Conservation (phyloP, 2,329 filamentous ascomycete genomes). For the Graphilbum fragrans region DNA sequence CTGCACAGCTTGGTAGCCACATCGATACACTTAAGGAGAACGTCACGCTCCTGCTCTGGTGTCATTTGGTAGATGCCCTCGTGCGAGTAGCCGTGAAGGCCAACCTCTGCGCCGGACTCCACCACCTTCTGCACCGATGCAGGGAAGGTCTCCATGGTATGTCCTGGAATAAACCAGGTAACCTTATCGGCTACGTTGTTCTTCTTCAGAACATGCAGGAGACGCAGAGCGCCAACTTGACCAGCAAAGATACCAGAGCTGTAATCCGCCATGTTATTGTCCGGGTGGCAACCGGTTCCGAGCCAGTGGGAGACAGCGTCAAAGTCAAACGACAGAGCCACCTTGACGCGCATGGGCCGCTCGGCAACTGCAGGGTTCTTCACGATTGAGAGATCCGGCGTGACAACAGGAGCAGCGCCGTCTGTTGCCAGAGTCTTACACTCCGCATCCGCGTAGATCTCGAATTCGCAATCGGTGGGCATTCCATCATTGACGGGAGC, state of each 20-base stretch:
- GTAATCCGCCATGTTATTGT: conserved; percentile 37
- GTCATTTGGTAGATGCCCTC: conserved; percentile 38
- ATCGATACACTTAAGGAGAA: conserved; percentile 49
- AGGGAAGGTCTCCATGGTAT: conserved; percentile 35
- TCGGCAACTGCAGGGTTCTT: not conserved
- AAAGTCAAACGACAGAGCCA: conserved; percentile 30
- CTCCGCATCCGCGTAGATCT: conserved; percentile 3
- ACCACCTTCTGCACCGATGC: conserved; percentile 27
- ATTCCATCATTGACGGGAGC: conserved; percentile 21
- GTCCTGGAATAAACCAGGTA: conserved; percentile 36
- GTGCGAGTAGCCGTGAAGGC: conserved; percentile 26
- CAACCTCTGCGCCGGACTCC: conserved; percentile 34
- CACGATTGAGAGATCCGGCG: not conserved
- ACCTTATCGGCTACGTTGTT: conserved; percentile 54
- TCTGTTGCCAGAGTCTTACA: not conserved
- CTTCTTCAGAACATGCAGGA: conserved; percentile 59
- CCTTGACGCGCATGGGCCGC: conserved; percentile 13
- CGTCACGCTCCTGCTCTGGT: conserved; percentile 60
- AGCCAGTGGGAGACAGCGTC: conserved; percentile 41
- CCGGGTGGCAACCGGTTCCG: conserved; percentile 35
- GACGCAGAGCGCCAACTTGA: conserved; percentile 44
- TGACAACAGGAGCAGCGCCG: not conserved
- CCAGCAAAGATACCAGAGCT: conserved; percentile 31
- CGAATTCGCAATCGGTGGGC: conserved; percentile 21
- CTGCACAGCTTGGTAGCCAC: not conserved